These are phyloP conservation scores for Chlorokybus atmophyticus DNA, from an alignment of 139 green algal genomes.

Conservation along the genomic window DNA sequence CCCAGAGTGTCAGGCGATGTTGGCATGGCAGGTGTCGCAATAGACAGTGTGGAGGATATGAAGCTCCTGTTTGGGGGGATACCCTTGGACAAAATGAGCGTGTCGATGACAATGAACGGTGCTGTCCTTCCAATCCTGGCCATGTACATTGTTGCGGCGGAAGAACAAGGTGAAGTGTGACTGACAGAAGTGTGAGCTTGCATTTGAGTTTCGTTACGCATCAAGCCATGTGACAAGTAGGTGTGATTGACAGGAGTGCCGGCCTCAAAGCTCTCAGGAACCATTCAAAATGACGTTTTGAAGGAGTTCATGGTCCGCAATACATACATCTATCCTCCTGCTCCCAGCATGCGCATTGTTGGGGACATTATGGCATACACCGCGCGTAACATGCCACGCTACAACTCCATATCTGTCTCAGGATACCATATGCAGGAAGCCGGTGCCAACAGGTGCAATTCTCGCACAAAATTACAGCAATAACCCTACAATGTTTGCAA, in stretches of 20 bases:
- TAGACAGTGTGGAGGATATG: constrained; percentile 61
- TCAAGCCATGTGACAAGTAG: too few relatives aligned
- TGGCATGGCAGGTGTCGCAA: constrained; percentile 56
- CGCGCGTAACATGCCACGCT: constrained; percentile 39
- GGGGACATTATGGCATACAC: constrained; percentile 55
- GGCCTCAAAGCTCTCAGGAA: constrained; percentile 33
- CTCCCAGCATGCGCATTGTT: constrained; percentile 49
- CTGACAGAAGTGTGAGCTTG: too few relatives aligned
- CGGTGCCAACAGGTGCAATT: too few relatives aligned
- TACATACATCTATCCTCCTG: constrained; percentile 60
- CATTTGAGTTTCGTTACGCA: too few relatives aligned
- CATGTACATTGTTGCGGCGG: constrained; percentile 47
- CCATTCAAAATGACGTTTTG: constrained; percentile 66
- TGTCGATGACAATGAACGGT: constrained; percentile 65
- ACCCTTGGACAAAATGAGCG: constrained; percentile 48
- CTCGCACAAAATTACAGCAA: too few relatives aligned
- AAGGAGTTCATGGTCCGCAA: constrained; percentile 76
- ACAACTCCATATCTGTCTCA: constrained; percentile 51
- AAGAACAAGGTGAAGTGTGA: constrained; percentile 51
- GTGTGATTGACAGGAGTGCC: constrained; percentile 10
- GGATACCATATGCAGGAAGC: constrained; percentile 53
- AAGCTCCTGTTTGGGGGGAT: constrained; percentile 55
- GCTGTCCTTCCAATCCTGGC: constrained; percentile 53
- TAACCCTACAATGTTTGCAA: too few relatives aligned
- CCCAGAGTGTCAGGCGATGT: constrained; percentile 50